A percentile compares a stretch with the other conserved stretches of the same genome.
Conservation (phyloP, 768 basidiomycete species). For the Serendipita sp. region DNA sequence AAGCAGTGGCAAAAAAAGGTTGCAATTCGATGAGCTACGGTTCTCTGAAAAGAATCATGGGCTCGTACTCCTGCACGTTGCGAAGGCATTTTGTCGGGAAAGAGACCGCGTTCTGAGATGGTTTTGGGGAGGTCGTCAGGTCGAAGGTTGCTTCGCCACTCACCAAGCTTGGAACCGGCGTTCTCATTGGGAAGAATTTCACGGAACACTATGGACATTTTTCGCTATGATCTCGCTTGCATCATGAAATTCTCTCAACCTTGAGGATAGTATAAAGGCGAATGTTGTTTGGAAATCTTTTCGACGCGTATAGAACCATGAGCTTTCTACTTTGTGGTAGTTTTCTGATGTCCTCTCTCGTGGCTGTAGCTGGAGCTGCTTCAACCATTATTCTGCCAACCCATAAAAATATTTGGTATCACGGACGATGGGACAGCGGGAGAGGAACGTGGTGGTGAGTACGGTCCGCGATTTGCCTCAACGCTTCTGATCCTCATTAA, state of each 20-base stretch:
- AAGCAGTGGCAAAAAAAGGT: background rate
- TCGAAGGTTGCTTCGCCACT: no score
- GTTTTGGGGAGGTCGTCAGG: no score
- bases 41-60: background rate
- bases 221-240: background rate
- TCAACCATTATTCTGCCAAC: background rate
- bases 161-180: no score
- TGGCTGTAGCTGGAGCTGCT: background rate
- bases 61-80: slow-evolving; percentile 64
- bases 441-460: slow-evolving; percentile 43
- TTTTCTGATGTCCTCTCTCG: background rate
- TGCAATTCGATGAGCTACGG: background rate
- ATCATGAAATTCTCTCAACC: no score
- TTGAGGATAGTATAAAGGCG: no score
- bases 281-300: no score
- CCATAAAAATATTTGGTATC: slow-evolving; percentile 5
- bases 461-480: background rate
- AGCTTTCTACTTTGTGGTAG: no score
- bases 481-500: background rate
- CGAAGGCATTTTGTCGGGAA: slow-evolving; percentile 38
- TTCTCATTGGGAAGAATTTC: no score
- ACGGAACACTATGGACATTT: background rate
- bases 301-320: no score
- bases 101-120: background rate
- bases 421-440: slow-evolving; percentile 31